Evolutionary conservation across 2,329 filamentous ascomycete species (phyloP).

Genomic region (Cytospora schulzeri): DNA sequence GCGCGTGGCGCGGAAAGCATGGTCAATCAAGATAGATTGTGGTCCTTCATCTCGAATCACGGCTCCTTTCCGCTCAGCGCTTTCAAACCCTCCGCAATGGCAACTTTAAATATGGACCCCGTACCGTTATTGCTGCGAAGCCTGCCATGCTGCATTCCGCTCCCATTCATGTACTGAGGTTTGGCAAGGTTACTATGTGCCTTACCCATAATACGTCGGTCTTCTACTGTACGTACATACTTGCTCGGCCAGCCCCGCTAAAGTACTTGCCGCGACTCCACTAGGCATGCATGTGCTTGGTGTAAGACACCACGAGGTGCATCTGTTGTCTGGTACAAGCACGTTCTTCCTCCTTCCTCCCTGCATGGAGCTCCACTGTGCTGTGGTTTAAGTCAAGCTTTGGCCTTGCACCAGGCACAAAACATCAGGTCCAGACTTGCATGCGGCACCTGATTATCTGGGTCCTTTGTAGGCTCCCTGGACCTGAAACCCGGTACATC

Average conservation of each 20-base stretch:
- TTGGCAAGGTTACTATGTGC: neutral
- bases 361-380: neutral
- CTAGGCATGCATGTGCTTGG: neutral
- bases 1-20: constrained; percentile 3
- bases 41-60: neutral
- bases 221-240: too few relatives aligned
- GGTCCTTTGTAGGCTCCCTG: neutral
- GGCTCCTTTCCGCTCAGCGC: neutral
- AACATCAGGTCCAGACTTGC: neutral
- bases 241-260: too few relatives aligned
- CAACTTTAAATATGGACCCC: too few relatives aligned
- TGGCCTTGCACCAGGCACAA: constrained; percentile 5
- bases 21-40: constrained; percentile 7
- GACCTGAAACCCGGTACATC: constrained; percentile 17
- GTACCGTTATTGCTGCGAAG: too few relatives aligned
- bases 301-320: neutral
- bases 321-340: neutral
- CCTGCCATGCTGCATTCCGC: neutral
- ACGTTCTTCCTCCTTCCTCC: neutral
- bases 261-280: too few relatives aligned
- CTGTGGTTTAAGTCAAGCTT: neutral
- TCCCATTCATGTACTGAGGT: neutral
- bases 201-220: too few relatives aligned
- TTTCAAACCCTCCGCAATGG: neutral
- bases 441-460: constrained; percentile 3